Conservation (phyloP, 2,329 filamentous ascomycete genomes). For the Claviceps sp. region DNA sequence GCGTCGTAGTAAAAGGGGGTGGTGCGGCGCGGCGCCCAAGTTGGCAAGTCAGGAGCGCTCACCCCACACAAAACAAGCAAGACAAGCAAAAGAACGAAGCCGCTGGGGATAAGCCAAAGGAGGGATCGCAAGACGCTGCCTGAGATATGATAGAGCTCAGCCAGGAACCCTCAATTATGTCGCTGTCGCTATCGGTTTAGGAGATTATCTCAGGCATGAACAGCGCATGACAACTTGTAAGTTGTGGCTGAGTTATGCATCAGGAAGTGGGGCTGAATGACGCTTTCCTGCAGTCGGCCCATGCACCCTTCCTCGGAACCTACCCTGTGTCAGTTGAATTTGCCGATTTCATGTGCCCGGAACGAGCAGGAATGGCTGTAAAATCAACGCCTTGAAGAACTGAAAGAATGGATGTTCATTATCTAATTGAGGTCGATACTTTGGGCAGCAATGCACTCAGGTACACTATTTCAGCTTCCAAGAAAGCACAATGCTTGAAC, state of each 20-base stretch:
- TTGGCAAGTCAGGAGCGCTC: background rate
- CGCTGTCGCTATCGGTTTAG: background rate
- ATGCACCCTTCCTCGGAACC: background rate
- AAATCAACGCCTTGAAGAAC: too few relatives aligned
- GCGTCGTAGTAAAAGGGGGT: background rate
- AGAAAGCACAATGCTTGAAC: too few relatives aligned
- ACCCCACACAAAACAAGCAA: background rate
- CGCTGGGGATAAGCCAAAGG: background rate
- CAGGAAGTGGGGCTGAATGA: slow-evolving; percentile 2
- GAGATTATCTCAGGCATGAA: background rate
- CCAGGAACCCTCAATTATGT: background rate
- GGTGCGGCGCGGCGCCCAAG: slow-evolving; percentile 1
- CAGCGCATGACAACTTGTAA: background rate
- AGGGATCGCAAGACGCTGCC: background rate
- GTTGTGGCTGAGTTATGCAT: slow-evolving; percentile 2
- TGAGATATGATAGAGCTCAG: too few relatives aligned
- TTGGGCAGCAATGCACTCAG: too few relatives aligned
- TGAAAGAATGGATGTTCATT: too few relatives aligned
- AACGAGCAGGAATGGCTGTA: too few relatives aligned
- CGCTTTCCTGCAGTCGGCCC: background rate
- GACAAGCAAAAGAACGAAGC: background rate
- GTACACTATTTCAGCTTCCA: too few relatives aligned
- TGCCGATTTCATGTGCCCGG: too few relatives aligned
- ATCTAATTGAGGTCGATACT: too few relatives aligned
- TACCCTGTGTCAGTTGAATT: background rate